Evolutionary conservation across 352 stramenopile species (phyloP).

Genomic region (Elongisporangium senticosum): DNA sequence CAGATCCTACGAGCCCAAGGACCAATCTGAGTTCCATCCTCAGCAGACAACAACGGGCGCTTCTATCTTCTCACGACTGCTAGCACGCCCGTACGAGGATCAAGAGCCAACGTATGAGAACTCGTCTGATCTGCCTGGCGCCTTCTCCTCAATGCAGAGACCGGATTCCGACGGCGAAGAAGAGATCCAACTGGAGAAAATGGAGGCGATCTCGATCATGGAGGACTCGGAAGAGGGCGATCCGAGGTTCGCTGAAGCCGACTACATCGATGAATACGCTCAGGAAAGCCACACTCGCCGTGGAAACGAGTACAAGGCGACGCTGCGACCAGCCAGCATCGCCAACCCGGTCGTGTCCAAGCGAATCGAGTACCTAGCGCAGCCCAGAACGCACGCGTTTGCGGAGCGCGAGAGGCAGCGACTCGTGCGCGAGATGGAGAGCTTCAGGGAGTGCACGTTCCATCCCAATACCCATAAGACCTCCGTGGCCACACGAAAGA

Average conservation of each 20-base stretch:
- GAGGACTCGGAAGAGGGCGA: not conserved
- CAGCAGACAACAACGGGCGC: too few species aligned
- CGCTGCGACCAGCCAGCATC: not conserved
- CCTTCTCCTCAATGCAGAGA: too few species aligned
- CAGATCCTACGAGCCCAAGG: too few species aligned
- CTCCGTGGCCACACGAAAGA: not conserved
- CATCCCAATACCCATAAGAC: slow-evolving; percentile 26
- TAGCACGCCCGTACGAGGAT: too few species aligned
- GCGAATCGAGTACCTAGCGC: slow-evolving; percentile 40
- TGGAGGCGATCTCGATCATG: too few species aligned
- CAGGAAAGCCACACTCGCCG: not conserved
- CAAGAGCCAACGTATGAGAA: too few species aligned
- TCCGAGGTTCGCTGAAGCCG: not conserved
- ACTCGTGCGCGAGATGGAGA: slow-evolving; percentile 47
- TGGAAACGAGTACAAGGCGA: not conserved
- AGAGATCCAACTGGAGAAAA: too few species aligned
- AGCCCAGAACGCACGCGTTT: slow-evolving; percentile 48
- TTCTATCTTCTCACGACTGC: too few species aligned
- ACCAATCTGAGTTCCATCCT: not conserved
- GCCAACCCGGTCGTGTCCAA: slow-evolving; percentile 9
- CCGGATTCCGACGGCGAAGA: too few species aligned
- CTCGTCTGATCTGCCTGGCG: too few species aligned
- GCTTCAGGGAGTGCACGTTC: slow-evolving; percentile 66
- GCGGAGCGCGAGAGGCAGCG: slow-evolving; percentile 59
- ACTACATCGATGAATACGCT: slow-evolving; percentile 1